Base-by-base conservation (phyloP, 2,329 filamentous ascomycete species). In the Biscogniauxia marginata region DNA sequence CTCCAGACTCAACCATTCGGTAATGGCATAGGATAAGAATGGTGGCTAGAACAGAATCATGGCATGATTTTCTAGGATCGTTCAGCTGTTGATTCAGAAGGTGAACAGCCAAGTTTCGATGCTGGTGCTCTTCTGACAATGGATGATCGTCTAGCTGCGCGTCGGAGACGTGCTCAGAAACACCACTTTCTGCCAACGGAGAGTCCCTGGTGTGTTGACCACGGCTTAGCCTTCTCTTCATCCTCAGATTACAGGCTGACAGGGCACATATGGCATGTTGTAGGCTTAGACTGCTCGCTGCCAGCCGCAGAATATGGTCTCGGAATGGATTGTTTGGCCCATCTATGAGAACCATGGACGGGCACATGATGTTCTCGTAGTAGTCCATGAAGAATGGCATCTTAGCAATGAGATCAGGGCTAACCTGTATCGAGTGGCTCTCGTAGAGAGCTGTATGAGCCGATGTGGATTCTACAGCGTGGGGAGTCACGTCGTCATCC, bases 351-450 rank as follows among this genome's bases (percentile, higher is more conserved):
- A 97, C 92, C 74, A 97, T 90, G 57, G 91, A 91, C 4, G 91
- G 90, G 63, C 92, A 95, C 76, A 98, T 93, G 68, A 91, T 90
- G 72, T 91, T 92, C 69, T 93, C 88, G 74, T 96, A 97, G 74
- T 96, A 96, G 70, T 96, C 89, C 78, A 97, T 88, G 69, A 96
- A 88, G 74, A 89, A 96, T 63, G 89, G 88, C 77, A 96, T 88
- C 69, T 91, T 89, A 56, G 88, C 85, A 58, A 90, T 86, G 66
- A 90, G 76, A 72, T 88, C 76, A 70, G 83, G 70, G 80, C 79
- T 79, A 77, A 84, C 75, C 69, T 80, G 82, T 62, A 78, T 69
- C 49, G 74, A 65, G 44, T 77, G 77, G 43, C 73, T 71, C 53
- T 81, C 79, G 61, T 78, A 74, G 13, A 71, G 70, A 7, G 78